Evolutionary conservation across 2,329 filamentous ascomycete genomes (phyloP), one percentile per base, ranked within the genome.

Genomic region (Penicillium sp.): DNA sequence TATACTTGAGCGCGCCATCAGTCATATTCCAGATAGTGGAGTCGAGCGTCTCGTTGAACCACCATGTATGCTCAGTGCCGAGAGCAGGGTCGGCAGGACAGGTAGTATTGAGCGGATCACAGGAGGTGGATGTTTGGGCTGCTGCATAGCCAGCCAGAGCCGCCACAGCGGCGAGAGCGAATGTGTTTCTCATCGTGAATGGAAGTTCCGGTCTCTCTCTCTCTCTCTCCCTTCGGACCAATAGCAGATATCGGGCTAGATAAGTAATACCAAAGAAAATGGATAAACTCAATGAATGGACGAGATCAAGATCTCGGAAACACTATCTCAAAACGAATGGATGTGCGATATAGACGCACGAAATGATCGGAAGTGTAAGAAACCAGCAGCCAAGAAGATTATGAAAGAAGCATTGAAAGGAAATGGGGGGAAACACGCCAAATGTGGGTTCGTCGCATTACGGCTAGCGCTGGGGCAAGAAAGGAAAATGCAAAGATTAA

Each of bases 81-180:
- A 96, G 81, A 12, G 89, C 92, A 2, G 85, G 80, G 71, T 94
- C 83, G 40, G 85, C 72, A 1, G 89, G 85, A 71, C 92, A 96
- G 42, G 81, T 85, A 57, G 77, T 74, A 61, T 91, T 82, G 67
- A 88, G 80, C 5, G 93, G 92, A 69, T 95, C 87, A 79, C 92
- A 97, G 41, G 81, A 73, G 7, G 89, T 91, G 53, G 75, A 85
- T 29, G 92, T 91, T 73, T 97, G 93, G 47, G 88, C 91, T 22
- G 62, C 50, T 27, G 68, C 71, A 7, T 66, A 66, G 46, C 60
- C 60, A 51, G 71, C 60, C 43, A 69, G 53, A 53, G 66, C 65
- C 41, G 66, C 65, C 44, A 70, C 44, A n/a, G 71, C 55, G 56
- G 66, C 65, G 22, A 71, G 31, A 7, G 62, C 51, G 18, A 61